Conservation (phyloP, 805 yeast species). For the Yamadazyma tumulicola region DNA sequence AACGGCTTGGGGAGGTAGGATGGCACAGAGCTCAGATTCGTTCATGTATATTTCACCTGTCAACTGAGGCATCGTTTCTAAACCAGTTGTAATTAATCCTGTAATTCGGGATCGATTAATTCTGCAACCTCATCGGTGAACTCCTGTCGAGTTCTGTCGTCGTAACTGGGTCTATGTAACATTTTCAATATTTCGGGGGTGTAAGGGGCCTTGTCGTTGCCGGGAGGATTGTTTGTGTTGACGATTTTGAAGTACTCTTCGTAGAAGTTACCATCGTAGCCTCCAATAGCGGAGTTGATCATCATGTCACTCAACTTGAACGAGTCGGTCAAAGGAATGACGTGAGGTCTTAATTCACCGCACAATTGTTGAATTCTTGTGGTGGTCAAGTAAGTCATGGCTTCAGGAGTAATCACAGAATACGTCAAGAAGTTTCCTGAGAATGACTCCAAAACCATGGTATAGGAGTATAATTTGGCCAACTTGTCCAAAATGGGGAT, state of each 20-base stretch:
- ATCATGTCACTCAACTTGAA: conserved; percentile 43
- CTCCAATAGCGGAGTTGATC: conserved; percentile 42
- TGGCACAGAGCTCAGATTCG: too few species aligned
- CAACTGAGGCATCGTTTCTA: too few species aligned
- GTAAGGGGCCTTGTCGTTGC: conserved; percentile 39
- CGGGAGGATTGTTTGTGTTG: conserved; percentile 32
- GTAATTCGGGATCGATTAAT: conserved; percentile 18
- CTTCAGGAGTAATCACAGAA: conserved; percentile 27
- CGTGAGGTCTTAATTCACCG: conserved; percentile 37
- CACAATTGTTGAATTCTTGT: conserved; percentile 30
- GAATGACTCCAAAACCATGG: conserved; percentile 30
- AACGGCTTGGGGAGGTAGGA: too few species aligned
- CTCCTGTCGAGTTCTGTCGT: conserved; percentile 39
- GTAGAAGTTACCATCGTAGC: conserved; percentile 42
- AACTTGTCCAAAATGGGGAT: conserved; percentile 29
- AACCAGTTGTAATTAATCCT: too few species aligned
- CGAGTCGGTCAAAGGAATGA: conserved; percentile 40
- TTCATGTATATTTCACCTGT: too few species aligned
- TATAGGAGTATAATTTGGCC: conserved; percentile 31
- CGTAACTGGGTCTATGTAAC: conserved; percentile 38
- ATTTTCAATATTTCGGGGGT: conserved; percentile 31
- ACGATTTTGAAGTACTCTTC: conserved; percentile 40
- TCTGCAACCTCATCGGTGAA: conserved; percentile 33
- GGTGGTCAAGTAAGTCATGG: conserved; percentile 25
- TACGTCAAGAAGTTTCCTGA: conserved; percentile 35